Conservation (phyloP, 2,329 filamentous ascomycete species). For the Dothideomycetes sp. region DNA sequence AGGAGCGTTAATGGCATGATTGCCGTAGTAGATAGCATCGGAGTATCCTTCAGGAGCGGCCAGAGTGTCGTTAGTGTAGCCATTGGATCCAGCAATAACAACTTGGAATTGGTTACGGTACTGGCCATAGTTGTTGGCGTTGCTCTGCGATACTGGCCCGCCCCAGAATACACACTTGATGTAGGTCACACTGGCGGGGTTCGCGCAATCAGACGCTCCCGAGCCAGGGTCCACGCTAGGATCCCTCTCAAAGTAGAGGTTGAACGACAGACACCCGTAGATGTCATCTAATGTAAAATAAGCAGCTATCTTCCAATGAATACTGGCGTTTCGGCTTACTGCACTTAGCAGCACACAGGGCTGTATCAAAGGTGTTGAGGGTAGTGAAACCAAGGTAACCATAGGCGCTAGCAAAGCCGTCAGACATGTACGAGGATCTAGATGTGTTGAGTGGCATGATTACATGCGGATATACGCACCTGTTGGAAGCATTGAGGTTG, state of each 20-base stretch:
- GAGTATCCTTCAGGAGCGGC: conserved; percentile 16
- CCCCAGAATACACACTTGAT: conserved; percentile 17
- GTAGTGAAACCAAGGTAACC: conserved; percentile 6
- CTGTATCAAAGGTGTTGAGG: conserved; percentile 17
- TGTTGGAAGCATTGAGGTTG: conserved; percentile 14
- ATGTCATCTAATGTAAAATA: not conserved
- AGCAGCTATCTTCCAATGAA: not conserved
- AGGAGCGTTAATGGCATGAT: conserved; percentile 28
- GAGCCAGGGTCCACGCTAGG: conserved; percentile 4
- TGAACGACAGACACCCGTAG: conserved; percentile 20
- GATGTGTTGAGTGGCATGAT: not conserved
- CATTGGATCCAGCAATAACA: conserved; percentile 37
- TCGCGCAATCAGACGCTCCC: conserved; percentile 1
- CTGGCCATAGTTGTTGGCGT: conserved; percentile 28
- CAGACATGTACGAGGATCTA: not conserved
- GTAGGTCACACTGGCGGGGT: conserved; percentile 16
- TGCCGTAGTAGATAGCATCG: conserved; percentile 24
- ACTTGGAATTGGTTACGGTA: conserved; percentile 28
- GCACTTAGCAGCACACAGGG: conserved; percentile 18
- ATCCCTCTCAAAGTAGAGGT: conserved; percentile 20
- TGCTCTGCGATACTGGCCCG: conserved; percentile 15
- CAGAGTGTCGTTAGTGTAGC: conserved; percentile 20
- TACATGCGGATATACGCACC: not conserved
- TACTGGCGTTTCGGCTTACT: conserved; percentile 6
- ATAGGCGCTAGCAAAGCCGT: not conserved